Conservation (phyloP, 2,329 filamentous ascomycete genomes). For the Lithohypha guttulata region DNA sequence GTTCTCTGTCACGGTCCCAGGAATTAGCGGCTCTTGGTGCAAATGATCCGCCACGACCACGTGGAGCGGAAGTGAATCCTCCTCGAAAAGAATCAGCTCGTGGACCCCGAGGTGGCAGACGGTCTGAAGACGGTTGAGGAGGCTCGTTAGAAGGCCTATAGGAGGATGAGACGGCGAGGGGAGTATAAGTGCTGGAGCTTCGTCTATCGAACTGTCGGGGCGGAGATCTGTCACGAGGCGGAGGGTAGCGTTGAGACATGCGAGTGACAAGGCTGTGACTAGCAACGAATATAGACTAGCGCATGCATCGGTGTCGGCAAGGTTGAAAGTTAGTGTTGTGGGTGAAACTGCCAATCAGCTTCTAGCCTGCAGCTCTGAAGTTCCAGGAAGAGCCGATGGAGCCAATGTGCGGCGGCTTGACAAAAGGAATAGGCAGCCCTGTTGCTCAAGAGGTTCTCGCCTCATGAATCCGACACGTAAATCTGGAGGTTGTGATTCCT, state of each 20-base stretch:
- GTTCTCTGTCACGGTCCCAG: constrained; percentile 35
- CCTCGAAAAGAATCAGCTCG: constrained; percentile 63
- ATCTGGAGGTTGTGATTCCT: constrained; percentile 7
- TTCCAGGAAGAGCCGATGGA: neutral
- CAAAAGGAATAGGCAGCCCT: constrained; percentile 3
- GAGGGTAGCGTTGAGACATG: constrained; percentile 40
- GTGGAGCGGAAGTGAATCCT: constrained; percentile 31
- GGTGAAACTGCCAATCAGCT: neutral
- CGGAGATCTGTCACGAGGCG: constrained; percentile 54
- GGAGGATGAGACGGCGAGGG: constrained; percentile 39
- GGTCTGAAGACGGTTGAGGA: constrained; percentile 45
- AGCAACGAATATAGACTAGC: constrained; percentile 3
- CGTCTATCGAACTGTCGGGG: constrained; percentile 62
- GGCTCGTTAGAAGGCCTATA: constrained; percentile 46
- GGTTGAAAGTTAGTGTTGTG: constrained; percentile 5
- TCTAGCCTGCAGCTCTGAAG: neutral
- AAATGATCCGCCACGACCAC: constrained; percentile 53
- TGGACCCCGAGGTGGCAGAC: constrained; percentile 71
- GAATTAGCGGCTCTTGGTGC: constrained; percentile 44
- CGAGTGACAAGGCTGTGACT: constrained; percentile 3
- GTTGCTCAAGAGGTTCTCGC: neutral
- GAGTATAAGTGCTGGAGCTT: constrained; percentile 50
- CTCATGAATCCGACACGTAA: constrained; percentile 2
- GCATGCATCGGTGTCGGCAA: neutral
- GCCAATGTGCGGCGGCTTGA: constrained; percentile 2